Evolutionary conservation across 75 land plant genomes (phyloP).

Genomic region (Gnetum montanum): DNA sequence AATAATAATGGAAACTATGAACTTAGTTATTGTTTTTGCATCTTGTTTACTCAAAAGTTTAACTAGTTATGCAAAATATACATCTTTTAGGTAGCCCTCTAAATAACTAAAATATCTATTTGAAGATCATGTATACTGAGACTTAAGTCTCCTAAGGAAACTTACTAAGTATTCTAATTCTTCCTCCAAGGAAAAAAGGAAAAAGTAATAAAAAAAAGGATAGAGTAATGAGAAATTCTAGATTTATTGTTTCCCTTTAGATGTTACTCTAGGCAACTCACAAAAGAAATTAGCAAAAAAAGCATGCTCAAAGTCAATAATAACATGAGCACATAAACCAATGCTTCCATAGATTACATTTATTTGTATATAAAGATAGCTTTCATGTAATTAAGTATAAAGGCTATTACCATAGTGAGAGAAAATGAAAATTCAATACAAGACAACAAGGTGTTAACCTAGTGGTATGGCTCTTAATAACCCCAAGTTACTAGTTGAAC

Average conservation of each 20-base stretch:
- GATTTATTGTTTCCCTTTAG: neutral
- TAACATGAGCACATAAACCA: neutral
- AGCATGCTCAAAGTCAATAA: neutral
- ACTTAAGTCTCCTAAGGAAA: neutral
- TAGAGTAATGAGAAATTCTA: neutral
- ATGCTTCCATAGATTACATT: neutral
- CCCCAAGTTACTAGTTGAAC: too few relatives aligned
- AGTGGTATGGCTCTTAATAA: too few relatives aligned
- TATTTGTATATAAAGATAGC: neutral
- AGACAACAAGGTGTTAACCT: too few relatives aligned
- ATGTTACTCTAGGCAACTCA: neutral
- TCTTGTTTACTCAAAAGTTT: neutral
- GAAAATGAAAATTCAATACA: too few relatives aligned
- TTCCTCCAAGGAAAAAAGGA: neutral
- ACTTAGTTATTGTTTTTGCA: neutral
- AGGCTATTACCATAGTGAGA: neutral
- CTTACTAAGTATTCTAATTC: neutral
- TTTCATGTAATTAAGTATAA: neutral
- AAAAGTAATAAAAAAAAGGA: neutral
- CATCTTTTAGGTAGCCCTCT: neutral
- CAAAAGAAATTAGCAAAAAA: neutral
- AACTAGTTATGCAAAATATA: neutral
- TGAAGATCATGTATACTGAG: neutral
- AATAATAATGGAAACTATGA: neutral
- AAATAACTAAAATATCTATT: neutral